These are phyloP conservation scores for Amylostereum areolatum DNA, from an alignment of 1,284 basidiomycete species.

Conservation along the genomic window DNA sequence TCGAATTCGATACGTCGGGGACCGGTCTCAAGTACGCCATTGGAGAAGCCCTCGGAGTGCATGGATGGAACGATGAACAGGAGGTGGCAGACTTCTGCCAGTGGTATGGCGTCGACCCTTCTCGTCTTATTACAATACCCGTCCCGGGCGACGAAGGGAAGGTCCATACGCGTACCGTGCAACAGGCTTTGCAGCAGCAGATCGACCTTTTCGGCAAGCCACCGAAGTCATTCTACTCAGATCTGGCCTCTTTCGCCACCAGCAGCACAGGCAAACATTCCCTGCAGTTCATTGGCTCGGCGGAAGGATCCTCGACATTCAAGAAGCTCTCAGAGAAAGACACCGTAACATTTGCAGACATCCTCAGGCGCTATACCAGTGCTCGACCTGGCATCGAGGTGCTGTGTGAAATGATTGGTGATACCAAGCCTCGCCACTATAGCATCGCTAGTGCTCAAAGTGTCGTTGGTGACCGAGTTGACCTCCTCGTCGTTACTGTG, in stretches of 20 bases:
- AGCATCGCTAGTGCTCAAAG: constrained; percentile 95
- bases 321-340: constrained; percentile 95
- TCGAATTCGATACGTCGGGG: constrained; percentile 90
- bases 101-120: constrained; percentile 88
- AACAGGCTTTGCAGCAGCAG: constrained; percentile 95
- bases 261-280: constrained; percentile 73
- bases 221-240: constrained; percentile 92
- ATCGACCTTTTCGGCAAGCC: constrained; percentile 96
- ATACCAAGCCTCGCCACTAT: constrained; percentile 97
- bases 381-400: constrained; percentile 78
- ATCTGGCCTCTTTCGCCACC: constrained; percentile 76
- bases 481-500: constrained; percentile 93
- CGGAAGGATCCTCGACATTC: constrained; percentile 89
- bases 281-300: constrained; percentile 88
- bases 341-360: constrained; percentile 91
- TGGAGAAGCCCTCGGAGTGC: constrained; percentile 94
- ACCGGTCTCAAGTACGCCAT: constrained; percentile 95
- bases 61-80: constrained; percentile 94
- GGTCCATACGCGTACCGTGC: constrained; percentile 86
- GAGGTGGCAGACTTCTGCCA: constrained; percentile 88
- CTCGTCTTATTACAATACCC: constrained; percentile 80
- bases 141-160: constrained; percentile 53
- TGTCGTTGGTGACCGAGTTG: constrained; percentile 91
- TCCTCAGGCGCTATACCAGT: constrained; percentile 76
- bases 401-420: constrained; percentile 84